Percentiles rank a stretch among this genome's conserved stretches.
Evolutionary conservation across 2,329 filamentous ascomycete species (phyloP).

Genomic region (Rhynchosporium agropyri): DNA sequence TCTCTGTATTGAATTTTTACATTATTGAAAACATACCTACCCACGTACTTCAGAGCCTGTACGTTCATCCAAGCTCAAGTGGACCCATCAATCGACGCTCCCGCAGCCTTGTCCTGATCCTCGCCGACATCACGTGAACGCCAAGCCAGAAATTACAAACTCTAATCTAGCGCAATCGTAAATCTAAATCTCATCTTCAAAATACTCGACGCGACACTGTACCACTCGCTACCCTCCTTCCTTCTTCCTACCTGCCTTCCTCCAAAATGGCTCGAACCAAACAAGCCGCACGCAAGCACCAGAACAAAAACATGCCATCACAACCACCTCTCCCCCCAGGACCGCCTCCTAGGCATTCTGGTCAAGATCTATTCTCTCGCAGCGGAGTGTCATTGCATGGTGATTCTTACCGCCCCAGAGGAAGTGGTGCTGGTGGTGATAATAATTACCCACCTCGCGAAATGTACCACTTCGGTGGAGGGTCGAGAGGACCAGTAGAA

Average conservation of each 20-base stretch:
- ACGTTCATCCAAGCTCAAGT: too few relatives aligned
- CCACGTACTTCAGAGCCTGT: too few relatives aligned
- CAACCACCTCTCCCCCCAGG: slow-evolving; percentile 39
- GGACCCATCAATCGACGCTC: too few relatives aligned
- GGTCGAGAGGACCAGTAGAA: slow-evolving; percentile 2
- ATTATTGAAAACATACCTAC: too few relatives aligned
- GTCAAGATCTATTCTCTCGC: slow-evolving; percentile 13
- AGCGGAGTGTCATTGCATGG: slow-evolving; percentile 33
- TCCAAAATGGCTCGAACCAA: slow-evolving; percentile 14
- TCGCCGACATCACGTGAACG: too few relatives aligned
- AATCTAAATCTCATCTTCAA: slow-evolving; percentile 2
- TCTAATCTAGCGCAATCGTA: not conserved
- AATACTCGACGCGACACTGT: not conserved
- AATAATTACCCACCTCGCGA: slow-evolving; percentile 20
- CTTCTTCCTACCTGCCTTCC: not conserved
- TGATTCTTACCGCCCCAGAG: slow-evolving; percentile 14
- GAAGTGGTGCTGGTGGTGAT: slow-evolving; percentile 21
- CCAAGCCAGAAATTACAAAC: too few relatives aligned
- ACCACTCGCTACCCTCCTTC: not conserved
- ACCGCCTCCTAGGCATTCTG: slow-evolving; percentile 32
- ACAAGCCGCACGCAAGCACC: slow-evolving; percentile 7
- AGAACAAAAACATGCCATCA: slow-evolving; percentile 35
- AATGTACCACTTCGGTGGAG: slow-evolving; percentile 35
- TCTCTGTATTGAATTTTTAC: too few relatives aligned
- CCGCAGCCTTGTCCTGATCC: too few relatives aligned